Evolutionary conservation across 768 basidiomycete genomes (phyloP).

Genomic region (Amanita inopinata): DNA sequence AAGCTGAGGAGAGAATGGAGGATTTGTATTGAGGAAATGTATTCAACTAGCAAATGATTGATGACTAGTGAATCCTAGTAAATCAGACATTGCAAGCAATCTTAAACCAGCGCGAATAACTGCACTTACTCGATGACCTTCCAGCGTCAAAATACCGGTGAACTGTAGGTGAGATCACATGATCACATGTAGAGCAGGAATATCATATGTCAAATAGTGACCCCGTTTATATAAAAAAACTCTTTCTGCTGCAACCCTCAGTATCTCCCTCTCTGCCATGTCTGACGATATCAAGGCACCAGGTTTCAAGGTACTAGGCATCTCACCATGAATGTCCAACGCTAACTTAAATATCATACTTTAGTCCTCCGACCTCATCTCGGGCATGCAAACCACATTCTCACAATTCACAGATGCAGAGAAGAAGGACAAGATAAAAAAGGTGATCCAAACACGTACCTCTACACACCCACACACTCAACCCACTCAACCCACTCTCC

Average conservation of each 20-base stretch:
- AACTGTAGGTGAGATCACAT: too few species aligned
- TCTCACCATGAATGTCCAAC: not conserved
- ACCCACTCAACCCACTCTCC: slow-evolving; percentile 3
- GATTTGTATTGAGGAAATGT: too few species aligned
- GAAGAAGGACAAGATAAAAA: slow-evolving; percentile 63
- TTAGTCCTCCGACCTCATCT: slow-evolving; percentile 65
- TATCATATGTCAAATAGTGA: too few species aligned
- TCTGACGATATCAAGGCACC: slow-evolving; percentile 58
- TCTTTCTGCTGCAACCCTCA: not conserved
- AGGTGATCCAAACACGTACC: slow-evolving; percentile 48
- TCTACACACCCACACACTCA: not conserved
- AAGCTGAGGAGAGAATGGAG: too few species aligned
- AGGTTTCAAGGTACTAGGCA: slow-evolving; percentile 55
- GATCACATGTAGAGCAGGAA: too few species aligned
- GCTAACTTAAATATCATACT: not conserved
- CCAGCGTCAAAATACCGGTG: too few species aligned
- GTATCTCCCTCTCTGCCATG: slow-evolving; percentile 31
- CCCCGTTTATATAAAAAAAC: slow-evolving; percentile 7
- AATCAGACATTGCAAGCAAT: too few species aligned
- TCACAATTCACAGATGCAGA: slow-evolving; percentile 46
- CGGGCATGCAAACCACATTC: slow-evolving; percentile 43
- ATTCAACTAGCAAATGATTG: too few species aligned
- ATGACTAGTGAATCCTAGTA: too few species aligned
- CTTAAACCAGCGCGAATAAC: too few species aligned
- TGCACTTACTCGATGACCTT: too few species aligned